Percentiles rank a stretch among this genome's conserved stretches.
These are phyloP conservation scores for Tritrichomonas musculus DNA, from an alignment of 208 protist species.

Conservation along the genomic window DNA sequence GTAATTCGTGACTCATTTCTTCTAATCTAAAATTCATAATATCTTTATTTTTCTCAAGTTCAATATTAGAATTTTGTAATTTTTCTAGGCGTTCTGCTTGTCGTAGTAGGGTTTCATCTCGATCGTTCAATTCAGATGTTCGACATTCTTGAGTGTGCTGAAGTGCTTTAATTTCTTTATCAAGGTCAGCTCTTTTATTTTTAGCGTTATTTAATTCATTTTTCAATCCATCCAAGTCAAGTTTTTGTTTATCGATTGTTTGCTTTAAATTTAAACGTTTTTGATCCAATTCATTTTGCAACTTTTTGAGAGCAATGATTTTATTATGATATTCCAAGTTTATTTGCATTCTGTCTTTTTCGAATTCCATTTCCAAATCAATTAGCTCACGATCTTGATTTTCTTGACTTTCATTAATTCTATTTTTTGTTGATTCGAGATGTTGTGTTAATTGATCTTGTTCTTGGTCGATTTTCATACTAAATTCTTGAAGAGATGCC, in stretches of 20 bases:
- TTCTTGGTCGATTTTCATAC: neutral
- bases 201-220: neutral
- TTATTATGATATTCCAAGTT: neutral
- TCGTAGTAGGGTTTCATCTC: neutral
- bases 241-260: neutral
- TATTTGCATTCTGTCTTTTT: neutral
- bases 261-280: neutral
- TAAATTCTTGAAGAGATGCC: neutral
- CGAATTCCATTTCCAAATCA: constrained; percentile 14
- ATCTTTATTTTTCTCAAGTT: neutral
- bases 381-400: neutral
- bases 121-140: neutral
- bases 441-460: neutral
- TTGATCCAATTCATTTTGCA: neutral
- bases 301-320: neutral
- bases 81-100: neutral
- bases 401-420: neutral
- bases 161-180: constrained; percentile 25
- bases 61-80: neutral
- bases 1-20: constrained; percentile 14
- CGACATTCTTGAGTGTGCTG: neutral
- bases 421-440: neutral
- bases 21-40: neutral
- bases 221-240: neutral
- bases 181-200: neutral